Conservation (phyloP, 1,284 basidiomycete species). For the Pulchroboletus neoregius region DNA sequence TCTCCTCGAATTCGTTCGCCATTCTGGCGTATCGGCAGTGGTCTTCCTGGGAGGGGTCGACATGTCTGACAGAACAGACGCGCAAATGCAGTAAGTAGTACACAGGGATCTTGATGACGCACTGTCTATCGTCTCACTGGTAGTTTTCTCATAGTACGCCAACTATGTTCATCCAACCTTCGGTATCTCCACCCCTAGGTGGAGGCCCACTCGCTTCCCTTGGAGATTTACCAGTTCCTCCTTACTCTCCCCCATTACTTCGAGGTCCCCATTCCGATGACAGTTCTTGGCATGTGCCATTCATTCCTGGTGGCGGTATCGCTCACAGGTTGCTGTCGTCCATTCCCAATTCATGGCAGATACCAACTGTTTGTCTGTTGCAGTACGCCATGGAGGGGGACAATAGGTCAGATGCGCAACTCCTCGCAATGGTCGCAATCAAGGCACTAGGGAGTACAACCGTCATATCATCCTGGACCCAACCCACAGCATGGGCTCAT, state of each 20-base stretch:
- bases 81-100: conserved; percentile 70
- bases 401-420: conserved; percentile 66
- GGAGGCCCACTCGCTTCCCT: conserved; percentile 42
- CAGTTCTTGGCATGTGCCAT: conserved; percentile 40
- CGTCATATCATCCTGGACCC: conserved; percentile 42
- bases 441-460: conserved; percentile 45
- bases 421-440: conserved; percentile 54
- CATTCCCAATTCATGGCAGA: conserved; percentile 50
- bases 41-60: conserved; percentile 74
- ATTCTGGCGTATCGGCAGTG: conserved; percentile 46
- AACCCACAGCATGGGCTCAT: conserved; percentile 61
- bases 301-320: conserved; percentile 74
- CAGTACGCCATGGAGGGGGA: conserved; percentile 77
- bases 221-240: conserved; percentile 43
- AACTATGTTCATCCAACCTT: conserved; percentile 52
- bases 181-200: conserved; percentile 36
- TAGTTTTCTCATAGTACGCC: conserved; percentile 43
- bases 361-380: conserved; percentile 53
- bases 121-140: conserved; percentile 38
- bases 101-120: not conserved
- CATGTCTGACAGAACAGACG: conserved; percentile 65
- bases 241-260: conserved; percentile 45
- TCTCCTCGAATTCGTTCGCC: conserved; percentile 52
- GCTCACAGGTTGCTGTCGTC: conserved; percentile 61
- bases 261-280: conserved; percentile 35